Percentiles rank a stretch among this genome's conserved stretches.
Conservation (phyloP, 176 grass and related monocot genomes). For the Aegilops umbellulata region DNA sequence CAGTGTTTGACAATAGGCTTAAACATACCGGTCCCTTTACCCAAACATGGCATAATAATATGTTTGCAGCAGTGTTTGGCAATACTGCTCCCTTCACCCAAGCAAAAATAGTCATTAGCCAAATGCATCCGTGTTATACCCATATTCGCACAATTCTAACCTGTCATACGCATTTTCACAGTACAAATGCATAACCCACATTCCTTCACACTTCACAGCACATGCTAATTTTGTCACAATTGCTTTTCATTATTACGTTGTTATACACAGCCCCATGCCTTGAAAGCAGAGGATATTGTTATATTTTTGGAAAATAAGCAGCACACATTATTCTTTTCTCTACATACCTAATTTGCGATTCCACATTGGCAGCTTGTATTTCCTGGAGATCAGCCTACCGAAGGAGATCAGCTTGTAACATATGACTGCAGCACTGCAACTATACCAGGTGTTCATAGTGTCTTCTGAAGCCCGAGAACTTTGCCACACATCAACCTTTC, state of each 20-base stretch:
- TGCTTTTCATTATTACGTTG: neutral
- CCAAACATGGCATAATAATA: neutral
- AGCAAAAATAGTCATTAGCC: neutral
- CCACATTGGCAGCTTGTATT: constrained; percentile 74
- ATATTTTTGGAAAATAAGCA: neutral
- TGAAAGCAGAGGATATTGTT: neutral
- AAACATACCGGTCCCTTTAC: neutral
- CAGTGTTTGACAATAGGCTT: neutral
- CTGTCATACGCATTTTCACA: neutral
- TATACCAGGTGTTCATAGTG: neutral
- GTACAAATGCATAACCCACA: neutral
- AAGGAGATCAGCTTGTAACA: constrained; percentile 67
- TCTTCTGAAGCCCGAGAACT: neutral
- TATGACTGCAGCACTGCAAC: neutral
- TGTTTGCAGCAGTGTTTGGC: neutral
- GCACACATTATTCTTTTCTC: neutral
- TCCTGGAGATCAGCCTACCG: constrained; percentile 89
- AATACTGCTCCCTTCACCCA: neutral
- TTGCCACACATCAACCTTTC: neutral
- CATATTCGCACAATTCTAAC: neutral
- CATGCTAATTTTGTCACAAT: neutral
- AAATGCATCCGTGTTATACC: neutral
- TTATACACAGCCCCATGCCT: neutral
- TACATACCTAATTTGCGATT: constrained; percentile 27
- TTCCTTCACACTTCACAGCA: neutral